Percentiles rank a stretch among this genome's conserved stretches.
phyloP scores from a whole-genome alignment of 2,329 filamentous ascomycete species.

The Colletotrichum sp. region DNA sequence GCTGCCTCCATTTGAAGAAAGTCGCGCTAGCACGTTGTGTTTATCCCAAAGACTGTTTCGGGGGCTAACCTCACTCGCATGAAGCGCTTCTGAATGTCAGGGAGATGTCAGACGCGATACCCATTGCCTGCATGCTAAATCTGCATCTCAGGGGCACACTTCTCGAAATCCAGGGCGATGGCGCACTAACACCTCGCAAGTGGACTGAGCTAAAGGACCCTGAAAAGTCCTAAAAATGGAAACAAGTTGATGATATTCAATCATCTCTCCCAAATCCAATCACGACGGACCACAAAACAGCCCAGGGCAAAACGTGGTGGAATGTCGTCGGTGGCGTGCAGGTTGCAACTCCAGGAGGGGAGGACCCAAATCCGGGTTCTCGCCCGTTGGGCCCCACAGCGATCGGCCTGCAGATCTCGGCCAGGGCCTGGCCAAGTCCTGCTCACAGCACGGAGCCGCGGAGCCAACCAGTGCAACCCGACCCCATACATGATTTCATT shows the following conservation, averaged over 20 bases:
- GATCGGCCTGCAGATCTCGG: constrained; percentile 20
- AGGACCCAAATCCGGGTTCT: constrained; percentile 13
- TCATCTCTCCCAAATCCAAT: neutral
- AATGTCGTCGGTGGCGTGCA: constrained; percentile 16
- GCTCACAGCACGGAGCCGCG: neutral
- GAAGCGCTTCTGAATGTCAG: too few species aligned
- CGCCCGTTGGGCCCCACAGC: neutral
- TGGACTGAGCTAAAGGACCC: neutral
- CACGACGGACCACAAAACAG: neutral
- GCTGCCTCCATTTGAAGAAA: too few species aligned
- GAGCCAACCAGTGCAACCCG: constrained; percentile 6
- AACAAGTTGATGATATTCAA: neutral
- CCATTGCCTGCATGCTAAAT: neutral
- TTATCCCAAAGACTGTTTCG: too few species aligned
- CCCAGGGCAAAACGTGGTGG: neutral
- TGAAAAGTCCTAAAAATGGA: neutral
- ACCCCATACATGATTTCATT: constrained; percentile 21
- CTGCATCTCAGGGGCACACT: neutral
- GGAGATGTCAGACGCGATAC: neutral
- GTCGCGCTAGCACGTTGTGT: too few species aligned
- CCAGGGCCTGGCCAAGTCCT: neutral
- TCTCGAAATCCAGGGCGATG: neutral
- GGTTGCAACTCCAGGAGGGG: neutral
- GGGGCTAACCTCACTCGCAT: too few species aligned
- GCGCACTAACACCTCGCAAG: neutral